These are phyloP conservation scores for Clohesyomyces aquaticus DNA, from an alignment of 495 filamentous ascomycete genomes.

Conservation along the genomic window DNA sequence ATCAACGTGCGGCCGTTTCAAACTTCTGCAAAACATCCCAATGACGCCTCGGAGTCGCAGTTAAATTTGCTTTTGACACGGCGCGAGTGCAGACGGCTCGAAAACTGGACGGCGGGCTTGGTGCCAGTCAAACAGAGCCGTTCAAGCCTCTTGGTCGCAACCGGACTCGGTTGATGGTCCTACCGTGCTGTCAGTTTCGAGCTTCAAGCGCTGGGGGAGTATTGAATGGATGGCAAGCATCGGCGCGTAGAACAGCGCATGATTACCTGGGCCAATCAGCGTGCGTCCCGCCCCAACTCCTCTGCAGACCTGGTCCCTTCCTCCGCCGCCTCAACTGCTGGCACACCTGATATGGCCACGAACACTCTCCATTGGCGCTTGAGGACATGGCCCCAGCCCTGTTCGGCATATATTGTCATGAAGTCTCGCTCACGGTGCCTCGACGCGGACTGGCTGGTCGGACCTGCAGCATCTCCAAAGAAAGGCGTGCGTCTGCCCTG, in stretches of 20 bases:
- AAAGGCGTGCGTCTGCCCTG: constrained; percentile 13
- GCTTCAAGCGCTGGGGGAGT: constrained; percentile 20
- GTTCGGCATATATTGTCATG: constrained; percentile 25
- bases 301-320: too few species aligned
- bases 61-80: constrained; percentile 11
- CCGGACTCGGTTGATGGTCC: not conserved
- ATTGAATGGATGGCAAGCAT: constrained; percentile 16
- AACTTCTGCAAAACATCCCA: constrained; percentile 12
- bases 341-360: constrained; percentile 24
- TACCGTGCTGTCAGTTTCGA: constrained; percentile 11
- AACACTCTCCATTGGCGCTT: constrained; percentile 25
- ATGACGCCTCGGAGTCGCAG: constrained; percentile 12
- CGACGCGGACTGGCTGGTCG: constrained; percentile 14
- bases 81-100: constrained; percentile 2
- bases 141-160: constrained; percentile 1
- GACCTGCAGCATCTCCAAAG: constrained; percentile 19
- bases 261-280: constrained; percentile 17
- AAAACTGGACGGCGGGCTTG: not conserved
- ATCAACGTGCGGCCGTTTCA: constrained; percentile 26
- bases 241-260: constrained; percentile 10
- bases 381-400: constrained; percentile 5
- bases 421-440: constrained; percentile 6
- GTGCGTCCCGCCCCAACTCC: not conserved
- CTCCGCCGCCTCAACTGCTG: constrained; percentile 1
- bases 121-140: constrained; percentile 1